Evolutionary conservation across 2,329 filamentous ascomycete genomes (phyloP), one percentile per base, ranked within the genome.

Genomic region (Nannizzia gypsea): DNA sequence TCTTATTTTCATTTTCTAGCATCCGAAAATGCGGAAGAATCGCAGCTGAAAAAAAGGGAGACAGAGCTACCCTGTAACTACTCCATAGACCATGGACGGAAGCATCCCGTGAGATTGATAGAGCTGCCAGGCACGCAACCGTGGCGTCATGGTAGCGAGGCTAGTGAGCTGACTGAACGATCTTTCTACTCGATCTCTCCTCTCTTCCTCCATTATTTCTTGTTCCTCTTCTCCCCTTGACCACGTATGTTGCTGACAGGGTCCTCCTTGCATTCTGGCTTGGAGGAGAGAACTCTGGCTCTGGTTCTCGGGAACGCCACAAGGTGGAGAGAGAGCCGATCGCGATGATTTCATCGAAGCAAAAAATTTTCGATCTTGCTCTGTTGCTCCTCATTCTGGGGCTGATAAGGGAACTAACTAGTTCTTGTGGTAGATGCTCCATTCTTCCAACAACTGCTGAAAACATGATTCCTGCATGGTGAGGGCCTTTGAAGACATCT

Each of bases 301-400:
- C 48, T 52, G 48, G 48, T 52, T 52, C 48, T 52, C 48, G 48
- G 48, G 48, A 52, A 52, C 48, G 48, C 48, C 48, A 52, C 48
- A 52, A 48, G 26, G 48, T 28, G 42, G 42, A 46, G 38, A 46
- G 38, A 22, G 48, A 52, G 26, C 22, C 13, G 48, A 52, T 52
- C 48, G 22, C n/a, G 48, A 20, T 52, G 48, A 24, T 52, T 52
- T 22, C 48, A 31, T 46, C n/a, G 48, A 24, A 52, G 48, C 4
- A 28, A 52, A 17, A 15, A 24, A 31, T 42, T 42, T 42, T 42
- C 31, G 31, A 36, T 36, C n/a, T 42, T 52, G 22, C 24, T 52
- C 48, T 22, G 13, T 52, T 36, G 31, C 31, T 13, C 31, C 31
- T 6, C 31, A 36, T 11, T 36, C 31, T 36, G 31, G 31, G 31